Conservation (phyloP, 805 yeast genomes). For the Starmerella stigmatis region DNA sequence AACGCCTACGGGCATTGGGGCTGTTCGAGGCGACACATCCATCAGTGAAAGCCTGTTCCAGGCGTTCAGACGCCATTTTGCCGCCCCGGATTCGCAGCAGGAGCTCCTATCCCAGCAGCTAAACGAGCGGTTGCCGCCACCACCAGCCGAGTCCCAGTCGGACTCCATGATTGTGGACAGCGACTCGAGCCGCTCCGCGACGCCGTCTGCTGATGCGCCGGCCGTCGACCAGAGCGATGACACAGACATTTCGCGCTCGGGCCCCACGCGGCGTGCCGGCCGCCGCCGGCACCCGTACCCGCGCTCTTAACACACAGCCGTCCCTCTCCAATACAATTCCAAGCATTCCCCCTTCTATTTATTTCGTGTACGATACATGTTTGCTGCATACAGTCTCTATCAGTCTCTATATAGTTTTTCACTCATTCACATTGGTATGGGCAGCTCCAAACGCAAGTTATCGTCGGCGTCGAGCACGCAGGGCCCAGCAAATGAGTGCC, state of each 20-base stretch:
- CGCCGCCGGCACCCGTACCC: slow-evolving; percentile 6
- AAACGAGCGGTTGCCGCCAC: slow-evolving; percentile 3
- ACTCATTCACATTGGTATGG: too few relatives aligned
- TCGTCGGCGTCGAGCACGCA: neutral
- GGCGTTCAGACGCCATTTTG: slow-evolving; percentile 9
- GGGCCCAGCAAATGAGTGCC: neutral
- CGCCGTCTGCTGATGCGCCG: neutral
- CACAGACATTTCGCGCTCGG: neutral
- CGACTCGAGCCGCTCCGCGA: neutral
- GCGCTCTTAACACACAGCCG: neutral
- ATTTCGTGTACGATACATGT: slow-evolving; percentile 2
- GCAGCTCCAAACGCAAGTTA: too few relatives aligned
- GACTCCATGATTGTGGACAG: slow-evolving; percentile 1
- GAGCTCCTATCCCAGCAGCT: neutral
- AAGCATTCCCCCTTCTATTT: too few relatives aligned
- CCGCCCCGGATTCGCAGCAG: neutral
- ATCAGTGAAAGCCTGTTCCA: slow-evolving; percentile 5
- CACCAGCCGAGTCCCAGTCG: neutral
- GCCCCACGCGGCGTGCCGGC: slow-evolving; percentile 2
- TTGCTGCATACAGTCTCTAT: too few relatives aligned
- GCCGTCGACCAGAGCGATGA: neutral
- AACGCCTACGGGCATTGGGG: neutral
- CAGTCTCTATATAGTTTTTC: too few relatives aligned
- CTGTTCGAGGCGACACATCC: neutral
- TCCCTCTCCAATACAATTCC: neutral